A percentile compares a stretch with the other conserved stretches of the same genome.
Evolutionary conservation across 257 asterid genomes (phyloP).

Genomic region (Gynochthodes officinalis): DNA sequence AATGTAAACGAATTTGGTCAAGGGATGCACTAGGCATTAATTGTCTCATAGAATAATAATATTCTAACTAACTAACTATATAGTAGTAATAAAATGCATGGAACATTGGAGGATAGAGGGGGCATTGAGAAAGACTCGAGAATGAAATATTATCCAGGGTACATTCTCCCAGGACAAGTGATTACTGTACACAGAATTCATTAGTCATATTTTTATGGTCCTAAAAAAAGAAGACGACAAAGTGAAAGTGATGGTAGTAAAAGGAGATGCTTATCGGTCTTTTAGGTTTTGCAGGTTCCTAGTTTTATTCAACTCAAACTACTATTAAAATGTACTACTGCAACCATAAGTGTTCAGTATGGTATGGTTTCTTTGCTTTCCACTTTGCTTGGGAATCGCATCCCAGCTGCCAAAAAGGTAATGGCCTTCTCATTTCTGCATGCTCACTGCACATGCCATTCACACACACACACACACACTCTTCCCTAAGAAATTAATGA

Average conservation of each 20-base stretch:
- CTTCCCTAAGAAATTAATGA: background rate
- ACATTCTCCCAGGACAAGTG: slow-evolving; percentile 11
- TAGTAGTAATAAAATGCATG: too few relatives aligned
- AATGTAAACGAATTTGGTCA: too few relatives aligned
- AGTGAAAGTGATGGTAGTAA: slow-evolving; percentile 10
- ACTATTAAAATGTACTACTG: background rate
- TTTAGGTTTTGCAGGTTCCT: slow-evolving; percentile 18
- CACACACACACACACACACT: background rate
- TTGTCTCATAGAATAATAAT: too few relatives aligned
- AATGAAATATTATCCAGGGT: background rate
- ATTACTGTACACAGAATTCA: background rate
- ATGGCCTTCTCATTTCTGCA: slow-evolving; percentile 32
- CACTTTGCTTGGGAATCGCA: slow-evolving; percentile 53
- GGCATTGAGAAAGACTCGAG: background rate
- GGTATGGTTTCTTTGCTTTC: slow-evolving; percentile 14
- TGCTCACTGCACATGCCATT: slow-evolving; percentile 31
- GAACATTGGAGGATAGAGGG: background rate
- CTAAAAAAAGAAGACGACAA: slow-evolving; percentile 5
- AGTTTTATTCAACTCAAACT: background rate
- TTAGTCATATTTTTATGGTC: background rate
- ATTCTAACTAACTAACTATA: too few relatives aligned
- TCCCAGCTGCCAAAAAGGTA: slow-evolving; percentile 36
- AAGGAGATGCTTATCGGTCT: slow-evolving; percentile 27
- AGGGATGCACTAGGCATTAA: too few relatives aligned
- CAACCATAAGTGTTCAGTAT: background rate